Evolutionary conservation across 129 eudicot species (phyloP).

Genomic region (Oenanthe sinensis): DNA sequence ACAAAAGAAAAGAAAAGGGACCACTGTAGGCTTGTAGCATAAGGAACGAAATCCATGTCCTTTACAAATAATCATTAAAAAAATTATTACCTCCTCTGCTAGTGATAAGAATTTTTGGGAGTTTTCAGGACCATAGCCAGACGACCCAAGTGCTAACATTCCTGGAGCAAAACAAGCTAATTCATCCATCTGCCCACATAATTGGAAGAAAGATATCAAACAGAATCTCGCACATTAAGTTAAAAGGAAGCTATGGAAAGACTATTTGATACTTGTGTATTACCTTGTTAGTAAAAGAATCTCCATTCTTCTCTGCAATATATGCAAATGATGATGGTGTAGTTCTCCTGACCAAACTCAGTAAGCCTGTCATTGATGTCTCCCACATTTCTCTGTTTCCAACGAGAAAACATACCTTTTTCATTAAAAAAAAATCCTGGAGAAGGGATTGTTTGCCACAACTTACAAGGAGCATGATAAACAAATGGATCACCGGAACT

Average conservation of each 20-base stretch:
- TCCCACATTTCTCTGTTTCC: conserved; percentile 96
- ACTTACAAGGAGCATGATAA: not conserved
- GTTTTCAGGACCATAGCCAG: conserved; percentile 71
- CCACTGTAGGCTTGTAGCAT: not conserved
- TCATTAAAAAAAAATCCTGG: not conserved
- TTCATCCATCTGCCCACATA: conserved; percentile 74
- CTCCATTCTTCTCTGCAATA: conserved; percentile 75
- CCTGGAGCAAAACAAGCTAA: conserved; percentile 97
- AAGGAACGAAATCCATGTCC: not conserved
- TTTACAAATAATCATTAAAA: not conserved
- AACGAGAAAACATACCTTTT: conserved; percentile 1
- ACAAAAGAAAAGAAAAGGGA: not conserved
- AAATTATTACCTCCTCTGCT: conserved; percentile 73
- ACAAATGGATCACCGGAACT: not conserved
- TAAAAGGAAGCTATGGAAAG: conserved; percentile 2
- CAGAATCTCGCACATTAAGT: not conserved
- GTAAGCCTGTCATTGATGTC: conserved; percentile 90
- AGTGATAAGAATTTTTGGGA: conserved; percentile 54
- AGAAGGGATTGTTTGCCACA: not conserved
- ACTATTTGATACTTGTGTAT: not conserved
- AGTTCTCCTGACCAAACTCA: conserved; percentile 82
- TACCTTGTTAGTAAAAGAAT: conserved; percentile 77
- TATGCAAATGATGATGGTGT: conserved; percentile 85
- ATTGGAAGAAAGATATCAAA: not conserved
- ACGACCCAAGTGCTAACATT: conserved; percentile 83